Evolutionary conservation across 345 rosid genomes (phyloP).

Genomic region (Aethionema arabicum): DNA sequence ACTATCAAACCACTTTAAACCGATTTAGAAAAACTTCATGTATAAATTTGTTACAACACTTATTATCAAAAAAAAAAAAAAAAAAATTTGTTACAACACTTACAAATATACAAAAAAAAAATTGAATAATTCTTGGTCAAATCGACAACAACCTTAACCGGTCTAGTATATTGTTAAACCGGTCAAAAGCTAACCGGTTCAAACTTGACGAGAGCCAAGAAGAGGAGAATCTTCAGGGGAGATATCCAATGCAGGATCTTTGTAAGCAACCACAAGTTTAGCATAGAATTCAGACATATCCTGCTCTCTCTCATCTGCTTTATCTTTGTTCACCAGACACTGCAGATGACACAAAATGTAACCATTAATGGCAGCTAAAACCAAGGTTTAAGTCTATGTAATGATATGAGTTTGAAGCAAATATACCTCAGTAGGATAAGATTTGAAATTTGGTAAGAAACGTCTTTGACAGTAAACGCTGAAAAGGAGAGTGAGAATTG

Average conservation of each 20-base stretch:
- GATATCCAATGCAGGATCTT: constrained; percentile 64
- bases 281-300: constrained; percentile 58
- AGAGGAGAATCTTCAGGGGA: constrained; percentile 50
- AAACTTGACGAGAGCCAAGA: constrained; percentile 41
- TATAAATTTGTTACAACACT: not conserved
- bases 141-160: constrained; percentile 6
- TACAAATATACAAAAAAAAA: not conserved
- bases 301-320: constrained; percentile 56
- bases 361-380: not conserved
- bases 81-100: constrained; percentile 5
- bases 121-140: constrained; percentile 8
- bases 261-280: constrained; percentile 57
- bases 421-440: constrained; percentile 82
- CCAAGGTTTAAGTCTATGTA: constrained; percentile 7
- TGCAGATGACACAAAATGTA: constrained; percentile 37
- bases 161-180: constrained; percentile 11
- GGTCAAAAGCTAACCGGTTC: constrained; percentile 4
- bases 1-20: not conserved
- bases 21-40: not conserved
- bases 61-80: not conserved
- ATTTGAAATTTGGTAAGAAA: constrained; percentile 63
- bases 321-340: constrained; percentile 81
- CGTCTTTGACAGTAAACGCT: constrained; percentile 70
- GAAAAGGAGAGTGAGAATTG: constrained; percentile 74
- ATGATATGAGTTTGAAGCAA: constrained; percentile 19